These are phyloP conservation scores for Vitis riparia DNA, from an alignment of 164 flowering plant genomes.

Conservation along the genomic window DNA sequence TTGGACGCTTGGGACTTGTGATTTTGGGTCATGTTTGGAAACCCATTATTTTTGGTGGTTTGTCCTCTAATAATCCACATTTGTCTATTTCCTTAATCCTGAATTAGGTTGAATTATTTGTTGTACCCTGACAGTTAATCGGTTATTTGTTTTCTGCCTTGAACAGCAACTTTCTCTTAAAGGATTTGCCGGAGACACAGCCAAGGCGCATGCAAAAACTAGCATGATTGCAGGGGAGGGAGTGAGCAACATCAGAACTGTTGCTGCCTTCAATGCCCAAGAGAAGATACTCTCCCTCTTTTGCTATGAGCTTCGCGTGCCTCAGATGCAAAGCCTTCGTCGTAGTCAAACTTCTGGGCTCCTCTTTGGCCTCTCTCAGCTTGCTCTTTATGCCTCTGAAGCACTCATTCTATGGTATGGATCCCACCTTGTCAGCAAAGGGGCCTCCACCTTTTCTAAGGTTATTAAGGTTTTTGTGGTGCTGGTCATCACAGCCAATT, in stretches of 20 bases:
- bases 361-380: constrained; percentile 93
- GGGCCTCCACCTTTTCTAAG: constrained; percentile 88
- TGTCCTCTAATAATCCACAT: too few species aligned
- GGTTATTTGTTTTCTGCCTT: constrained; percentile 8
- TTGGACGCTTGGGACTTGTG: too few species aligned
- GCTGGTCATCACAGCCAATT: constrained; percentile 88
- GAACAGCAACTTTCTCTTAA: constrained; percentile 91
- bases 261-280: constrained; percentile 97
- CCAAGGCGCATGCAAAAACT: constrained; percentile 95
- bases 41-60: too few species aligned
- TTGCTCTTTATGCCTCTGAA: constrained; percentile 84
- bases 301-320: constrained; percentile 68
- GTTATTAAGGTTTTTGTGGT: constrained; percentile 95
- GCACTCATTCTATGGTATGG: constrained; percentile 98
- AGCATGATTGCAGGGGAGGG: constrained; percentile 99
- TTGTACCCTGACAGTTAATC: neutral
- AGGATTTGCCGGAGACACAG: constrained; percentile 98
- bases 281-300: constrained; percentile 81
- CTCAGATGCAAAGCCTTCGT: constrained; percentile 63
- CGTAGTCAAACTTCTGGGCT: constrained; percentile 78
- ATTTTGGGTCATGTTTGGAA: too few species aligned
- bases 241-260: constrained; percentile 95
- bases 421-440: constrained; percentile 76
- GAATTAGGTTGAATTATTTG: too few species aligned
- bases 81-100: too few species aligned